Evolutionary conservation across 257 asterid species (phyloP).

Genomic region (Paraleonurus japonicus): DNA sequence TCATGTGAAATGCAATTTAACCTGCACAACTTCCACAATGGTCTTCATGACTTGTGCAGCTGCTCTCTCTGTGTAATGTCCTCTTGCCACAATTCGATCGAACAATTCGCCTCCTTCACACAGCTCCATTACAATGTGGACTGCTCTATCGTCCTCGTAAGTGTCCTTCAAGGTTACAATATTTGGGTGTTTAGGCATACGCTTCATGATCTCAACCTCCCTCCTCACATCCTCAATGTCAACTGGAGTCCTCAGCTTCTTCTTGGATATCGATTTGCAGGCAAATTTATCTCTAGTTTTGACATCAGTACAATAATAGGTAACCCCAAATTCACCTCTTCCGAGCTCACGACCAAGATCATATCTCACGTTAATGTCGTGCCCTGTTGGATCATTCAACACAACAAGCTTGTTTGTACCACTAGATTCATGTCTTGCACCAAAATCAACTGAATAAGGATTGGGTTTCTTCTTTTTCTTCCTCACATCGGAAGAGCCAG

Average conservation of each 20-base stretch:
- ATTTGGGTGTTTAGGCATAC: slow-evolving; percentile 66
- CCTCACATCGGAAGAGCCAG: slow-evolving; percentile 36
- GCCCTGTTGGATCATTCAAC: slow-evolving; percentile 57
- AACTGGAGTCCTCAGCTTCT: slow-evolving; percentile 67
- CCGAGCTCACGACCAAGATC: slow-evolving; percentile 76
- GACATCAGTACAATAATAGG: slow-evolving; percentile 58
- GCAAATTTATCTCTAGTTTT: slow-evolving; percentile 57
- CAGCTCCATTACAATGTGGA: slow-evolving; percentile 72
- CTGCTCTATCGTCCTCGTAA: slow-evolving; percentile 61
- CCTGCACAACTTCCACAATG: slow-evolving; percentile 75
- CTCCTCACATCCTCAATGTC: slow-evolving; percentile 76
- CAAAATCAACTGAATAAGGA: slow-evolving; percentile 47
- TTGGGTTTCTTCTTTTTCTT: slow-evolving; percentile 51
- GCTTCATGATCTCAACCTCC: slow-evolving; percentile 77
- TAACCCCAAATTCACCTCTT: slow-evolving; percentile 73
- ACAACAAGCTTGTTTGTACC: slow-evolving; percentile 50
- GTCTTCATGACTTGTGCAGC: slow-evolving; percentile 65
- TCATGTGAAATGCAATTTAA: slow-evolving; percentile 20
- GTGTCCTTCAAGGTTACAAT: slow-evolving; percentile 59
- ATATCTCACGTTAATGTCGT: slow-evolving; percentile 42
- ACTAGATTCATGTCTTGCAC: slow-evolving; percentile 35
- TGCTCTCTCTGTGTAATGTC: slow-evolving; percentile 75
- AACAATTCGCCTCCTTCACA: slow-evolving; percentile 81
- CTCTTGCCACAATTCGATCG: slow-evolving; percentile 71
- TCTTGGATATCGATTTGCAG: slow-evolving; percentile 68